Base-by-base conservation (phyloP, 2,329 filamentous ascomycete genomes). In the Alternaria ethzedia region DNA sequence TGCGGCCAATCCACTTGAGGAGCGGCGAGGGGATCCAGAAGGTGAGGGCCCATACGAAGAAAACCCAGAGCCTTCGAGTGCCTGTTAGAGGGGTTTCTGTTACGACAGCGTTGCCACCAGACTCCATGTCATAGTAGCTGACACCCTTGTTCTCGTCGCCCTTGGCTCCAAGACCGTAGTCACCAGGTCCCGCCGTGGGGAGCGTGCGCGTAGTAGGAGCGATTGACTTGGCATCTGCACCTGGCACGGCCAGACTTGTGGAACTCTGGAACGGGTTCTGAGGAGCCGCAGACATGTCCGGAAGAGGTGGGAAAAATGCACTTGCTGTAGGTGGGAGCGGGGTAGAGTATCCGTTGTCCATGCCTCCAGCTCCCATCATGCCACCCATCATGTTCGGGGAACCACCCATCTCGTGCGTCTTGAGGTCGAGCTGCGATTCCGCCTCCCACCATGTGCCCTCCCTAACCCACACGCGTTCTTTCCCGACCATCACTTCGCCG, bases 401-500 rank as follows among this genome's bases (percentile, higher is more conserved):
- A 62, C 52, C 60, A 61, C 54, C 60, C 21, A 80, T 77, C 28
- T 89, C 87, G 57, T 86, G 84, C 2, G 90, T 88, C 80, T 96
- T 95, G 72, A 96, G 85, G 75, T 99, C 96, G 26, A 98, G 89
- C 91, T 97, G 97, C 65, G 88, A 92, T 82, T 99, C 96, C 6
- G 94, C 95, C 80, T 98, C 95, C 95, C 95, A 98, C 95, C 96
- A 99, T 3, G 94, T 92, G 61, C 84, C 87, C 80, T 99, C 96
- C 54, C 95, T 89, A 84, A 98, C 94, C 96, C 96, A 99, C 45
- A 99, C 89, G 30, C 96, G 91, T 79, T 98, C 94, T 61, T 89
- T 90, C 59, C 96, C 96, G 30, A 98, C 85, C 6, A 97, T 89
- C 2, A 98, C 94, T 81, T 98, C 96, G 43, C 96, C 96, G 71